Base-by-base conservation (phyloP, 2,329 filamentous ascomycete species). In the Pestalotiopsis sp. region DNA sequence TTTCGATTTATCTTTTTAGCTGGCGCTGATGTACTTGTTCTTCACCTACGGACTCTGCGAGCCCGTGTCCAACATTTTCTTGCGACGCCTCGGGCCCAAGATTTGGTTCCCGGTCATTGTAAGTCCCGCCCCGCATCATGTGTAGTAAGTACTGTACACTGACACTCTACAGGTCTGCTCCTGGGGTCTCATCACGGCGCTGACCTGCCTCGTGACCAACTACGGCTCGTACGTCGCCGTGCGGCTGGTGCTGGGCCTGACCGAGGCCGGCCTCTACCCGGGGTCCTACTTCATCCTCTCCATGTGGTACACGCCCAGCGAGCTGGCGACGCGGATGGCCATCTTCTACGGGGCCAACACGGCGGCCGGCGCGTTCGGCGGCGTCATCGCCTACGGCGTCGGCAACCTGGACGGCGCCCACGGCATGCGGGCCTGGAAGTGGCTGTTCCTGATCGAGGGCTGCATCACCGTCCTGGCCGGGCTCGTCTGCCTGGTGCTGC, bases 301-400 rank as follows among this genome's bases (percentile, higher is more conserved):
- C 59, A 73, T 71, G 60, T 75, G 72, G 70, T 76, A 75, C 45
- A 73, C 68, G 4, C 71, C 70, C 9, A 64, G 66, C 12, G 74
- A 73, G 67, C 68, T 75, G 3, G 68, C 69, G 3, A 73, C 70
- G 17, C 67, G 69, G 38, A 68, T 72, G 57, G 69, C 72, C 3
- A 70, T 70, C 39, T 73, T 74, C 49, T 82, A 82, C 66, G 74
- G 76, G 3, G 77, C 76, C 2, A 78, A 78, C 64, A 77, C 79
- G 38, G 71, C 80, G 3, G 76, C 80, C 17, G 78, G 76, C 2
- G 76, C 77, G 2, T 82, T 82, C 63, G 76, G 77, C 2, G 80
- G 80, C 14, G 72, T 82, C 11, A 79, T 82, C 45, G 80, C 78
- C 6, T 77, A 78, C n/a, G 81, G 76, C 2, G 78, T 83, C 45